Conservation (phyloP, 2,329 filamentous ascomycete species). For the Stagonosporopsis tanaceti region DNA sequence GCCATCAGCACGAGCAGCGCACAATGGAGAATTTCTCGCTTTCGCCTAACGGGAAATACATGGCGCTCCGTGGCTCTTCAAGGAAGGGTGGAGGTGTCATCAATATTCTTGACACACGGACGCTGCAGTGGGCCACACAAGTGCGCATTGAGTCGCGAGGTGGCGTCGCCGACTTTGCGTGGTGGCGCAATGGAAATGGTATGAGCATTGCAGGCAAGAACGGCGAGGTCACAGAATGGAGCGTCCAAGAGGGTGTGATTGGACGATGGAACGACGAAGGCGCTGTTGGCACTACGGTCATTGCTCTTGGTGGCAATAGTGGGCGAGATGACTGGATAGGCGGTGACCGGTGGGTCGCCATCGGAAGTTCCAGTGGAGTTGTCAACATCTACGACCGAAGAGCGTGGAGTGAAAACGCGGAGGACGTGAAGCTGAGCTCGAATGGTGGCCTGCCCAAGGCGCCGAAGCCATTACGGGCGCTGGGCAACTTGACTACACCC, state of each 20-base stretch:
- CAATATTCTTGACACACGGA: slow-evolving; percentile 80
- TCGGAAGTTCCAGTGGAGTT: slow-evolving; percentile 86
- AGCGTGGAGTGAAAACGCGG: slow-evolving; percentile 60
- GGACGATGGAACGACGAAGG: slow-evolving; percentile 91
- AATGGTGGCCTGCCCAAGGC: slow-evolving; percentile 65
- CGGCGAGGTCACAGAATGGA: slow-evolving; percentile 91
- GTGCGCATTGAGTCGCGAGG: slow-evolving; percentile 82
- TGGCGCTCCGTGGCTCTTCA: slow-evolving; percentile 81
- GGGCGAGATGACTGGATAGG: slow-evolving; percentile 70
- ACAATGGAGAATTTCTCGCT: slow-evolving; percentile 91
- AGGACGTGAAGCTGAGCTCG: slow-evolving; percentile 29
- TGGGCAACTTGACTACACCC: slow-evolving; percentile 89
- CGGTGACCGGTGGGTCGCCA: slow-evolving; percentile 85
- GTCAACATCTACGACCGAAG: slow-evolving; percentile 92
- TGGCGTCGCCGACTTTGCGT: slow-evolving; percentile 88
- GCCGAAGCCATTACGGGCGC: slow-evolving; percentile 74
- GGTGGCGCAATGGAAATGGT: slow-evolving; percentile 87
- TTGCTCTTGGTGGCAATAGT: slow-evolving; percentile 76
- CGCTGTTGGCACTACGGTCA: slow-evolving; percentile 81
- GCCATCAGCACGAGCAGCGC: slow-evolving; percentile 81
- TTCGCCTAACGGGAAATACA: slow-evolving; percentile 84
- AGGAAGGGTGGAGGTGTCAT: slow-evolving; percentile 87
- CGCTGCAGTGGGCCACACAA: slow-evolving; percentile 87
- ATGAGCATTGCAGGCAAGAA: slow-evolving; percentile 84
- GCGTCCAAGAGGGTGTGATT: slow-evolving; percentile 72